Percentiles rank a stretch among this genome's conserved stretches.
These are phyloP conservation scores for Urtica urens DNA, from an alignment of 306 rosid genomes.

Conservation along the genomic window DNA sequence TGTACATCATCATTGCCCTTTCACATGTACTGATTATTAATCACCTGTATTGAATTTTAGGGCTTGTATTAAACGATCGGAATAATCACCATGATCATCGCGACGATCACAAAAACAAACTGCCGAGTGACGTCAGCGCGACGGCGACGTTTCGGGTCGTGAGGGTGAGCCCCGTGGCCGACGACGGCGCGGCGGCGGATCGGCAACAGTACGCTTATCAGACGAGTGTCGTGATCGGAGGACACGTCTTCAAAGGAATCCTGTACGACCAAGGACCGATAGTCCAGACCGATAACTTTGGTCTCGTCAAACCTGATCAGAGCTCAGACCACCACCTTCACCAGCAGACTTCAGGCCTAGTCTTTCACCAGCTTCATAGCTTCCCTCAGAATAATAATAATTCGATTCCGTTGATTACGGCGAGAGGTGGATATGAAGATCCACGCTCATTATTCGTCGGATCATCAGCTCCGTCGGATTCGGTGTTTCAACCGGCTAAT, in stretches of 20 bases:
- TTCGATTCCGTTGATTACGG: neutral
- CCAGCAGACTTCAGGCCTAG: neutral
- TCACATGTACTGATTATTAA: too few relatives aligned
- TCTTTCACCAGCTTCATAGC: slow-evolving; percentile 17
- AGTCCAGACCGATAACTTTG: neutral
- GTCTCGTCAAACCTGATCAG: neutral
- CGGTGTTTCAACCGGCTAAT: slow-evolving; percentile 11
- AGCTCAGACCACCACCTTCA: neutral
- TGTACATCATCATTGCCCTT: neutral
- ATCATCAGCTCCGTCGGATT: slow-evolving; percentile 17
- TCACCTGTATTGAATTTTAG: slow-evolving; percentile 11
- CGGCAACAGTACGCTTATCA: slow-evolving; percentile 43
- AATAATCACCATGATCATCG: neutral
- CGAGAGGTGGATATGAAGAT: neutral
- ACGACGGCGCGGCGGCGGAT: slow-evolving; percentile 16
- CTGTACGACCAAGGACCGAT: slow-evolving; percentile 59
- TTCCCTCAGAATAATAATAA: neutral
- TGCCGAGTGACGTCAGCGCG: slow-evolving; percentile 35
- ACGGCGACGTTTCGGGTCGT: slow-evolving; percentile 36
- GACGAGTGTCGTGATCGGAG: slow-evolving; percentile 48
- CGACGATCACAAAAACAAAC: slow-evolving; percentile 11
- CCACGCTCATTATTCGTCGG: slow-evolving; percentile 7
- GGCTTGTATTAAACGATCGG: slow-evolving; percentile 11
- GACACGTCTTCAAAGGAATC: slow-evolving; percentile 49
- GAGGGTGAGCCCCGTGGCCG: slow-evolving; percentile 32